These are phyloP conservation scores for Plasmodium ovale DNA, from an alignment of 169 alveolate species.

Conservation along the genomic window DNA sequence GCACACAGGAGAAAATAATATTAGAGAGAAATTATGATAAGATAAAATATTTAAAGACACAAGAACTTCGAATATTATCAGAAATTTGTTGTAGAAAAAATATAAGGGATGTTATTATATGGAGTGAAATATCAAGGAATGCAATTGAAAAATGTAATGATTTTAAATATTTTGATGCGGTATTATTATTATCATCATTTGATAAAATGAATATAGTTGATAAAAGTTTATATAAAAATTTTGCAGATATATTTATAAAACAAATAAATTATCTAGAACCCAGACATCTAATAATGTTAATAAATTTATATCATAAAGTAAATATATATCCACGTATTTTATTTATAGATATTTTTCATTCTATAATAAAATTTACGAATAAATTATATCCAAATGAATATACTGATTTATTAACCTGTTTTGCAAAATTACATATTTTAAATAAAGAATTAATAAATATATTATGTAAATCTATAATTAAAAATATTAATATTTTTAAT, in stretches of 20 bases:
- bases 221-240: conserved; percentile 68
- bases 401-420: conserved; percentile 77
- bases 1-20: conserved; percentile 14
- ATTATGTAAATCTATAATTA: conserved; percentile 79
- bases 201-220: conserved; percentile 79
- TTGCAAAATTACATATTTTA: conserved; percentile 78
- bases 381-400: conserved; percentile 82
- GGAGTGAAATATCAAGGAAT: conserved; percentile 83
- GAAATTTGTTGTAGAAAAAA: conserved; percentile 77
- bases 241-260: conserved; percentile 79
- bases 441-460: conserved; percentile 80
- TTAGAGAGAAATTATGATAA: conserved; percentile 24
- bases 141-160: conserved; percentile 78
- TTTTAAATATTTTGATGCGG: conserved; percentile 84
- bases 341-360: conserved; percentile 83
- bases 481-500: conserved; percentile 78
- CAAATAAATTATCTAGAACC: conserved; percentile 83
- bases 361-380: conserved; percentile 75
- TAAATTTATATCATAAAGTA: conserved; percentile 77
- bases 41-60: conserved; percentile 78
- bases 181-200: conserved; percentile 79
- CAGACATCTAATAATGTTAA: conserved; percentile 78
- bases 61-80: conserved; percentile 80
- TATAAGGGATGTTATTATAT: conserved; percentile 78
- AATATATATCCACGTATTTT: conserved; percentile 81